These are phyloP conservation scores for Iris macrosiphon DNA, from an alignment of 106 monocot genomes.

Conservation along the genomic window DNA sequence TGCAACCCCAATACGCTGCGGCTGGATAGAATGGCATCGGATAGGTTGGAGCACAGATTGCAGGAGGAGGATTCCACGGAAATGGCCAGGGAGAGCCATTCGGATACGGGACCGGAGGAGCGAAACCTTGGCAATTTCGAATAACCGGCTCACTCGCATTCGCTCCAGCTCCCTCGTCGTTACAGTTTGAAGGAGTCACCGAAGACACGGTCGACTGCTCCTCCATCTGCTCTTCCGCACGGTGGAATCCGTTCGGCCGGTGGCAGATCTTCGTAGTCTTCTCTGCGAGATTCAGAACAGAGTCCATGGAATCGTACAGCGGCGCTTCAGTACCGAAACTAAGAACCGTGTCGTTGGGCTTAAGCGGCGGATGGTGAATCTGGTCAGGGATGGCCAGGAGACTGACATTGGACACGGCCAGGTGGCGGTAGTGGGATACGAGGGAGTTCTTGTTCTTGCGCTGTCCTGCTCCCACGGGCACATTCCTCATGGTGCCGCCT, in stretches of 20 bases:
- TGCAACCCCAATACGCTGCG: constrained; percentile 33
- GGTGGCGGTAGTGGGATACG: constrained; percentile 1
- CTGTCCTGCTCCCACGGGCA: constrained; percentile 78
- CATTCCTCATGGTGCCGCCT: constrained; percentile 83
- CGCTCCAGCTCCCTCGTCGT: constrained; percentile 15
- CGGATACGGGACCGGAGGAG: constrained; percentile 8
- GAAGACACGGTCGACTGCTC: constrained; percentile 38
- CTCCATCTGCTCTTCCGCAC: constrained; percentile 3
- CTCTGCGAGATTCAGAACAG: constrained; percentile 15
- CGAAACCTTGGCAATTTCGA: constrained; percentile 4
- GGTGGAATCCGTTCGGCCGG: constrained; percentile 2
- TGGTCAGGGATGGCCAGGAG: constrained; percentile 7
- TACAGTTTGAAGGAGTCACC: constrained; percentile 10
- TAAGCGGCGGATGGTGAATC: background rate
- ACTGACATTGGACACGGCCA: constrained; percentile 6
- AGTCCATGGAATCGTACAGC: constrained; percentile 24
- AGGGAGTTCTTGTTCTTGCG: constrained; percentile 63
- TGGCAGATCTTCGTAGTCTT: constrained; percentile 10
- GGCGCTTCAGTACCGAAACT: constrained; percentile 38
- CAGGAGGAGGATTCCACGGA: constrained; percentile 24
- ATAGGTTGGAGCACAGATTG: constrained; percentile 14
- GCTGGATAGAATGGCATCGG: constrained; percentile 43
- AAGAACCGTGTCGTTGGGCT: constrained; percentile 30
- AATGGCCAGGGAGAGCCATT: constrained; percentile 39
- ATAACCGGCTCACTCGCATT: background rate